phyloP scores from a whole-genome alignment of 1,284 basidiomycete genomes.

The Exobasidium rhododendri region DNA sequence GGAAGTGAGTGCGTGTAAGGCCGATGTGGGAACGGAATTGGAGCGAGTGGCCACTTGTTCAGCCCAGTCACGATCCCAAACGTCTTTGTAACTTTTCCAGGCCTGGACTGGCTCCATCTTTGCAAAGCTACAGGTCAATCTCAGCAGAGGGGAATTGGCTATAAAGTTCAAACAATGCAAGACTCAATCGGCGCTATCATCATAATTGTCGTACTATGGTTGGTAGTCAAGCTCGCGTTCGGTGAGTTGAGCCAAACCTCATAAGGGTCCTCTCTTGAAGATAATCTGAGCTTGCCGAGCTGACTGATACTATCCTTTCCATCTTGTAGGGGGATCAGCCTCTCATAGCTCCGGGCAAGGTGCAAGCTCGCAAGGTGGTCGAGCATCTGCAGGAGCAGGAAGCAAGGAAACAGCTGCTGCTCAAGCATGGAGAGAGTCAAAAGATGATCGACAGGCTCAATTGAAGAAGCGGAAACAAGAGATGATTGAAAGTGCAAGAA shows the following conservation, averaged over 20 bases:
- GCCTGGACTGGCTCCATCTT: too few relatives aligned
- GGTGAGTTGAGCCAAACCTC: too few relatives aligned
- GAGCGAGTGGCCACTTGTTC: too few relatives aligned
- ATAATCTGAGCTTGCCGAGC: background rate
- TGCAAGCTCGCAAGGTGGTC: background rate
- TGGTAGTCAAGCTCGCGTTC: constrained; percentile 7
- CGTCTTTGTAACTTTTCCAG: too few relatives aligned
- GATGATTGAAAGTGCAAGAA: constrained; percentile 8
- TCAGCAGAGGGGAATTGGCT: too few relatives aligned
- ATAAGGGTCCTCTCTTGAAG: too few relatives aligned
- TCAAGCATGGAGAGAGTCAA: constrained; percentile 5
- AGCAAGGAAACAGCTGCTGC: constrained; percentile 6
- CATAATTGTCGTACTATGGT: constrained; percentile 3
- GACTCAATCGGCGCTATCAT: constrained; percentile 3
- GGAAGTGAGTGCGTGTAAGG: too few relatives aligned
- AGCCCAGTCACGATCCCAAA: too few relatives aligned
- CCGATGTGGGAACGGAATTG: too few relatives aligned
- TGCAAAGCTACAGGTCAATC: too few relatives aligned
- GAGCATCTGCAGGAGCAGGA: background rate
- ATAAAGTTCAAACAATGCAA: too few relatives aligned
- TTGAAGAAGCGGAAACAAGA: constrained; percentile 7
- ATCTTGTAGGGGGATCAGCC: background rate
- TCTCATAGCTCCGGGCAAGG: constrained; percentile 2
- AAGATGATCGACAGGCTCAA: constrained; percentile 1
- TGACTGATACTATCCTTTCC: background rate